These are phyloP conservation scores for Apostasia ramifera DNA, from an alignment of 106 monocot species.

Conservation along the genomic window DNA sequence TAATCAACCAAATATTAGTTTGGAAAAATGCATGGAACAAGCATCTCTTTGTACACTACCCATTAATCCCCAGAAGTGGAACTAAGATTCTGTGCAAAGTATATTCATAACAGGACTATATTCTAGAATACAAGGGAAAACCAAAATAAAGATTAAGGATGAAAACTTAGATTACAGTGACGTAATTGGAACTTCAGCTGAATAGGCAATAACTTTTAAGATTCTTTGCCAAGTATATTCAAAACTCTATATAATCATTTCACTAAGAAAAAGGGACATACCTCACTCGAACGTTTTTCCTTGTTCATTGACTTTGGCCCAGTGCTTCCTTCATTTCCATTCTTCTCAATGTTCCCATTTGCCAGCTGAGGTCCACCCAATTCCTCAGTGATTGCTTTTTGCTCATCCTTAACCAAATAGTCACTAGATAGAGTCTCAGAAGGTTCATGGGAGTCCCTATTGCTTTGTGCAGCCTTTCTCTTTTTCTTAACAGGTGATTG, in stretches of 20 bases:
- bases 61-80: too few species aligned
- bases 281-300: constrained; percentile 40
- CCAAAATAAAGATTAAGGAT: background rate
- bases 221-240: background rate
- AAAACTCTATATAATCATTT: background rate
- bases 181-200: background rate
- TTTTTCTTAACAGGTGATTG: constrained; percentile 10
- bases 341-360: constrained; percentile 16
- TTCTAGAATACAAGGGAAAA: background rate
- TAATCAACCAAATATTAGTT: too few species aligned
- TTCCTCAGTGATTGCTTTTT: background rate
- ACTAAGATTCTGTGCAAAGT: too few species aligned
- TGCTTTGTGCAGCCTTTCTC: constrained; percentile 20
- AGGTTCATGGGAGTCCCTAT: constrained; percentile 3
- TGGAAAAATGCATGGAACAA: too few species aligned
- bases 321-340: constrained; percentile 7
- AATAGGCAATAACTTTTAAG: too few species aligned
- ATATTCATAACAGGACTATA: too few species aligned
- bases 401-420: constrained; percentile 4
- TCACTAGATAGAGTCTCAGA: background rate
- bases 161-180: background rate
- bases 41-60: too few species aligned
- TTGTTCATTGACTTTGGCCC: constrained; percentile 31
- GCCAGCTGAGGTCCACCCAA: background rate
- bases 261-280: constrained; percentile 10